Percentiles rank a stretch among this genome's conserved stretches.
These are phyloP conservation scores for Clohesyomyces aquaticus DNA, from an alignment of 495 filamentous ascomycete species.

Conservation along the genomic window DNA sequence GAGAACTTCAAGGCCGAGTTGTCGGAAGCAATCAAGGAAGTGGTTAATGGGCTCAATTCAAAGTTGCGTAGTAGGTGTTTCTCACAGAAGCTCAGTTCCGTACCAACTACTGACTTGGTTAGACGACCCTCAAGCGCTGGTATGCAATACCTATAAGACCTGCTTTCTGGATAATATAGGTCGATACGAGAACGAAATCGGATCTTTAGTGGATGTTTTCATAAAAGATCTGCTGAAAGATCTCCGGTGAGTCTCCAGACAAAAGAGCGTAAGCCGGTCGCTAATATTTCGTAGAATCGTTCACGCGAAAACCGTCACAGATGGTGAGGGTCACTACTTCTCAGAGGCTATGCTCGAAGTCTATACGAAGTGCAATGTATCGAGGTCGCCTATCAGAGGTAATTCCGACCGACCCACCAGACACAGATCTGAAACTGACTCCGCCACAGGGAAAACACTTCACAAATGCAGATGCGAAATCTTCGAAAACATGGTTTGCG, in stretches of 20 bases:
- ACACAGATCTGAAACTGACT: not conserved
- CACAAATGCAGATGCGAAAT: conserved; percentile 1
- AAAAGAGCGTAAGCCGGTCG: not conserved
- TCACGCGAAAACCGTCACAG: not conserved
- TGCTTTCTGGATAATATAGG: conserved; percentile 1
- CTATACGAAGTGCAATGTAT: not conserved
- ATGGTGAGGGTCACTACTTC: conserved; percentile 6
- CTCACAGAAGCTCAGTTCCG: not conserved
- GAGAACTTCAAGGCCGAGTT: not conserved
- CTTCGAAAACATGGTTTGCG: not conserved
- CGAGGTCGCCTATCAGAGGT: not conserved
- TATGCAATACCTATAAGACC: conserved; percentile 5
- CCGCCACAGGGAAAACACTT: conserved; percentile 4
- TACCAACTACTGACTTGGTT: not conserved
- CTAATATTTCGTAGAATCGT: not conserved
- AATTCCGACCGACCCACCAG: not conserved
- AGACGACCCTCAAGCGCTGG: conserved; percentile 6
- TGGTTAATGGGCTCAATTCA: not conserved
- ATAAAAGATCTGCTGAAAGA: not conserved
- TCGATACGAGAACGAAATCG: not conserved
- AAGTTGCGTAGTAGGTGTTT: not conserved
- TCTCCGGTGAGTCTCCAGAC: not conserved
- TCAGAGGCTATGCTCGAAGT: conserved; percentile 4
- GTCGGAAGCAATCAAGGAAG: not conserved
- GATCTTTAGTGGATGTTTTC: not conserved